phyloP scores from a whole-genome alignment of 129 eudicot species.

The Scalesia atractyloides region DNA sequence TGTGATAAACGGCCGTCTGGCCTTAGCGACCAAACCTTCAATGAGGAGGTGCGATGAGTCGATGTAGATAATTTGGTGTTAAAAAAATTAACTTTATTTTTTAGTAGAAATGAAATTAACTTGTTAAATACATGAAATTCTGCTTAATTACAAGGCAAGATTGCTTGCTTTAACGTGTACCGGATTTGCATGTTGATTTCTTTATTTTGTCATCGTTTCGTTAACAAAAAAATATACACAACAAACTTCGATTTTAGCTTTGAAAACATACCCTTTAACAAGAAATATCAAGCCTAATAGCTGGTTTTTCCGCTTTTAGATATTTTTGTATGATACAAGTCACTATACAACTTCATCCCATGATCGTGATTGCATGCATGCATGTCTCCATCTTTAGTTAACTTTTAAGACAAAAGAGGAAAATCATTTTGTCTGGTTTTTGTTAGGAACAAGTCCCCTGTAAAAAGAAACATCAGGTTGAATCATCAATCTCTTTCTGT shows the following conservation, averaged over 20 bases:
- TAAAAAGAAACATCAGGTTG: background rate
- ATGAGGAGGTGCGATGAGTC: too few relatives aligned
- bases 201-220: background rate
- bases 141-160: too few relatives aligned
- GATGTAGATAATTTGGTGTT: too few relatives aligned
- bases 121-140: background rate
- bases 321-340: background rate
- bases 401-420: background rate
- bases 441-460: too few relatives aligned
- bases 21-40: too few relatives aligned
- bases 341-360: background rate
- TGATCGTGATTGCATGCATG: conserved; percentile 1
- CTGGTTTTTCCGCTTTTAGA: conserved; percentile 13
- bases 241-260: background rate
- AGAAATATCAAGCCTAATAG: conserved; percentile 16
- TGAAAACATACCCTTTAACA: background rate
- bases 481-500: background rate
- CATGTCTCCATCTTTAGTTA: conserved; percentile 8
- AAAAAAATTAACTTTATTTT: too few relatives aligned
- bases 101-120: background rate
- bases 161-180: background rate
- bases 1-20: too few relatives aligned
- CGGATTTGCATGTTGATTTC: background rate
- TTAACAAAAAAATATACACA: conserved; percentile 8
- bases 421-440: background rate